Evolutionary conservation across 176 grass and related monocot genomes (phyloP).

Genomic region (Rhynchospora breviuscula): DNA sequence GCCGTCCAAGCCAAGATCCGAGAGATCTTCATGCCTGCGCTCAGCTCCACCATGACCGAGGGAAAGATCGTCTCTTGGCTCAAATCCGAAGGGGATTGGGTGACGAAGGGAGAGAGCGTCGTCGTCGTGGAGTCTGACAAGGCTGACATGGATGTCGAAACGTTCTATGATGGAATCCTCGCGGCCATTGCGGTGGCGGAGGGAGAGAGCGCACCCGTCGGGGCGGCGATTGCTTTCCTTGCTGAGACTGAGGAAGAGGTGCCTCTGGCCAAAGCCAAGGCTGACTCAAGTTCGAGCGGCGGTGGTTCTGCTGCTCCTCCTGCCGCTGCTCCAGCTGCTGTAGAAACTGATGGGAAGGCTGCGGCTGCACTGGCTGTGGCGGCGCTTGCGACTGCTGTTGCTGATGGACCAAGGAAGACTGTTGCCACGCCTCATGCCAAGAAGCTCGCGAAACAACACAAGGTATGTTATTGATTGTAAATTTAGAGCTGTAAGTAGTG

Average conservation of each 20-base stretch:
- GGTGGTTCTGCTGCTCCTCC: constrained; percentile 2
- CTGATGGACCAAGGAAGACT: constrained; percentile 32
- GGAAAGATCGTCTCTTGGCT: constrained; percentile 84
- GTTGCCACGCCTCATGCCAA: constrained; percentile 62
- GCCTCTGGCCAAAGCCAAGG: constrained; percentile 47
- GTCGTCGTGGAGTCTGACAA: constrained; percentile 93
- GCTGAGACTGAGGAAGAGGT: constrained; percentile 83
- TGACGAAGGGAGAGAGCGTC: constrained; percentile 80
- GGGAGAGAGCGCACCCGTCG: constrained; percentile 63
- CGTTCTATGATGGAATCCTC: constrained; percentile 85
- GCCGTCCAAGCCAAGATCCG: constrained; percentile 67
- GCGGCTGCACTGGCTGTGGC: neutral
- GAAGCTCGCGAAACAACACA: constrained; percentile 79
- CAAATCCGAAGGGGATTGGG: constrained; percentile 73
- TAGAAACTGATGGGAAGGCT: constrained; percentile 2
- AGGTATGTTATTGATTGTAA: neutral
- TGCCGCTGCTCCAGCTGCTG: constrained; percentile 8
- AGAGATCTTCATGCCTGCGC: constrained; percentile 92
- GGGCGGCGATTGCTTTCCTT: constrained; percentile 83
- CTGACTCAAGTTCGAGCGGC: constrained; percentile 25
- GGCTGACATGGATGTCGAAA: constrained; percentile 97
- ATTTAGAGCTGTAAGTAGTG: neutral
- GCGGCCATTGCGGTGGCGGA: constrained; percentile 61
- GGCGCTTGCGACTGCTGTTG: neutral
- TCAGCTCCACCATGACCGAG: constrained; percentile 86